These are phyloP conservation scores for Fistulinella cinereoalba DNA, from an alignment of 1,284 basidiomycete genomes.

Conservation along the genomic window DNA sequence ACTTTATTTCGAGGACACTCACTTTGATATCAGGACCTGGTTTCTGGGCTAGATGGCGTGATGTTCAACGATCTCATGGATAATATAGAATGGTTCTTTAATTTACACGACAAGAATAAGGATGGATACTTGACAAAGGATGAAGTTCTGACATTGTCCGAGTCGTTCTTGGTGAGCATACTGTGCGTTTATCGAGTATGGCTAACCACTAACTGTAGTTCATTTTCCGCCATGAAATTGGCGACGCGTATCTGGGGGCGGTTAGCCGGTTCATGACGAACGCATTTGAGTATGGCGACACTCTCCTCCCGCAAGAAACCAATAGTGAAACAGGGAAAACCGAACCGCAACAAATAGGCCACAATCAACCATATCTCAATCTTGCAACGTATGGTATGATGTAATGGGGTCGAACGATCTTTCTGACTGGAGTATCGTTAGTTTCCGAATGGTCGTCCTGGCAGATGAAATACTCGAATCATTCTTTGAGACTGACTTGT, in stretches of 20 bases:
- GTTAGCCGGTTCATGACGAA: constrained; percentile 96
- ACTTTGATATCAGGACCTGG: constrained; percentile 66
- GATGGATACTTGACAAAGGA: constrained; percentile 95
- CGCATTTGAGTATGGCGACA: constrained; percentile 94
- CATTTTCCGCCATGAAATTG: constrained; percentile 97
- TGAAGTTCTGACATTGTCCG: constrained; percentile 92
- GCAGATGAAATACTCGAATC: constrained; percentile 93
- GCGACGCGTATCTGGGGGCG: constrained; percentile 94
- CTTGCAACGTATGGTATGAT: constrained; percentile 62
- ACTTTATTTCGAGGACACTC: constrained; percentile 1
- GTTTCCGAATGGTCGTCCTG: constrained; percentile 96
- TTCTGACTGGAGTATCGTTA: constrained; percentile 32
- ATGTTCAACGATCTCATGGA: constrained; percentile 98
- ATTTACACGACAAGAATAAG: constrained; percentile 93
- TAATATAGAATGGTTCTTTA: constrained; percentile 98
- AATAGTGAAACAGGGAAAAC: constrained; percentile 43
- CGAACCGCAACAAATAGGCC: constrained; percentile 47
- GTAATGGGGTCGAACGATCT: constrained; percentile 1
- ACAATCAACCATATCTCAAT: constrained; percentile 86
- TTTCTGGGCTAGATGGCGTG: constrained; percentile 85
- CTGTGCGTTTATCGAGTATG: not conserved
- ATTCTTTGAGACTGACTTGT: constrained; percentile 90
- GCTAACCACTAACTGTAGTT: constrained; percentile 52
- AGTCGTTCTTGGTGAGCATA: constrained; percentile 79
- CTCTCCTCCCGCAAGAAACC: constrained; percentile 56